phyloP scores from a whole-genome alignment of 768 basidiomycete genomes.

The Daedalea quercina region DNA sequence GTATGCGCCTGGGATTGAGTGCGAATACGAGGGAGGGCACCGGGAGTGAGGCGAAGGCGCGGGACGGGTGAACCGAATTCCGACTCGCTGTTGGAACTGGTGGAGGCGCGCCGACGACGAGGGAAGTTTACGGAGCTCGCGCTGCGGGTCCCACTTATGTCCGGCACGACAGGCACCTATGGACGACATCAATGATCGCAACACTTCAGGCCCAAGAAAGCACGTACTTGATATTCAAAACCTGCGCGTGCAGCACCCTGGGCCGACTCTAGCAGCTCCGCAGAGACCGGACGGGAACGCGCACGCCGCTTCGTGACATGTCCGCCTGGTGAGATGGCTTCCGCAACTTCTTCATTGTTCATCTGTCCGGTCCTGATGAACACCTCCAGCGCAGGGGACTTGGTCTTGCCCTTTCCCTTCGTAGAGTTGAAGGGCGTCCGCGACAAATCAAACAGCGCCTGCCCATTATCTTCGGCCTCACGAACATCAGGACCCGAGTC shows the following conservation, averaged over 20 bases:
- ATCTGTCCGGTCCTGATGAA: conserved; percentile 9
- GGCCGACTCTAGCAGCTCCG: conserved; percentile 51
- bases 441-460: conserved; percentile 11
- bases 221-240: conserved; percentile 15
- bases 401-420: conserved; percentile 10
- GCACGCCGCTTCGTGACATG: conserved; percentile 73
- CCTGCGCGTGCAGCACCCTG: conserved; percentile 25
- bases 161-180: conserved; percentile 10
- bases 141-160: conserved; percentile 20
- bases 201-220: not conserved
- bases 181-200: conserved; percentile 7
- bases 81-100: conserved; percentile 35
- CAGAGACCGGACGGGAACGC: conserved; percentile 63
- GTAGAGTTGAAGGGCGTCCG: conserved; percentile 11
- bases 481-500: conserved; percentile 50
- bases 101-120: conserved; percentile 32
- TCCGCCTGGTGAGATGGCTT: conserved; percentile 61
- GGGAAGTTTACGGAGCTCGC: conserved; percentile 28
- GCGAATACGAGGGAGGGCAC: conserved; percentile 25
- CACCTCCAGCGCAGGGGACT: conserved; percentile 15
- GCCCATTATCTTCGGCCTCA: conserved; percentile 27
- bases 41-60: conserved; percentile 44
- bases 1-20: conserved; percentile 28
- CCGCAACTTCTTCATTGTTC: conserved; percentile 22
- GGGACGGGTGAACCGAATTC: conserved; percentile 47